Percentiles rank a stretch among this genome's conserved stretches.
Conservation (phyloP, 2,329 filamentous ascomycete genomes). For the Dothideomycetes sp. region DNA sequence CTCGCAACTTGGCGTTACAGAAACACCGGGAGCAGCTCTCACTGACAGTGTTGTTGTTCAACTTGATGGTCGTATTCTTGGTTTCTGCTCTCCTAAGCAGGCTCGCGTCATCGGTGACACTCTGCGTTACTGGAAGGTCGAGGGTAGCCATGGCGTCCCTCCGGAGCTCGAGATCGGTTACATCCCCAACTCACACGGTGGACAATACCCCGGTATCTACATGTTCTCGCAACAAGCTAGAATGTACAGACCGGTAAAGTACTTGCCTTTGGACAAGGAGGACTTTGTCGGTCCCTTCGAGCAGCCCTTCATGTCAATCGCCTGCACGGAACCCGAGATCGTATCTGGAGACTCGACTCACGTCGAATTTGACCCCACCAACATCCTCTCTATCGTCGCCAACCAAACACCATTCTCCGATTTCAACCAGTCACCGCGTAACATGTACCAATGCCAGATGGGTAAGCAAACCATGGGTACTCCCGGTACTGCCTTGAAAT, state of each 20-base stretch:
- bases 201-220: slow-evolving; percentile 94
- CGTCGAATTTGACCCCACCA: slow-evolving; percentile 87
- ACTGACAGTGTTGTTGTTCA: slow-evolving; percentile 82
- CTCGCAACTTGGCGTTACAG: slow-evolving; percentile 68
- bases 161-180: slow-evolving; percentile 83
- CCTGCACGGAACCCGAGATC: slow-evolving; percentile 79
- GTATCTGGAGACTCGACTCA: slow-evolving; percentile 84
- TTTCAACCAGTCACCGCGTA: slow-evolving; percentile 96
- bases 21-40: slow-evolving; percentile 65
- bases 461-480: slow-evolving; percentile 99
- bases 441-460: slow-evolving; percentile 98
- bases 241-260: slow-evolving; percentile 88
- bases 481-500: slow-evolving; percentile 70
- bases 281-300: slow-evolving; percentile 91
- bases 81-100: slow-evolving; percentile 80
- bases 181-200: slow-evolving; percentile 75
- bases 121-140: slow-evolving; percentile 89
- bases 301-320: slow-evolving; percentile 97
- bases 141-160: slow-evolving; percentile 72
- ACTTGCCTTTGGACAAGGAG: slow-evolving; percentile 73
- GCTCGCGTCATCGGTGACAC: slow-evolving; percentile 75
- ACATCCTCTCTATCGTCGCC: slow-evolving; percentile 93
- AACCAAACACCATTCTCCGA: slow-evolving; percentile 99
- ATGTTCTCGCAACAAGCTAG: slow-evolving; percentile 77
- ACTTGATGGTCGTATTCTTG: slow-evolving; percentile 80